Base-by-base conservation (phyloP, 129 eudicot species). In the Flaveria bidentis region DNA sequence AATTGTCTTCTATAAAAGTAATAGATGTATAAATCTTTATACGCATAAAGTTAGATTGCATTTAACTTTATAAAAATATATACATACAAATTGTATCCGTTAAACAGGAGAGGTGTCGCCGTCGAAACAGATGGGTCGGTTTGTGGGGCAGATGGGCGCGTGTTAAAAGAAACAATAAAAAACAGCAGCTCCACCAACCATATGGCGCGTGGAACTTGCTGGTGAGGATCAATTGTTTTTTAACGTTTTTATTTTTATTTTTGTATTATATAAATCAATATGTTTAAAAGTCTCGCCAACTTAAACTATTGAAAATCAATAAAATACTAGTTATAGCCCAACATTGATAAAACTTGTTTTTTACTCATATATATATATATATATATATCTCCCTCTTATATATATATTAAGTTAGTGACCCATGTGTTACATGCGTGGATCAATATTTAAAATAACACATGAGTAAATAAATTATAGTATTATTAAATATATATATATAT, bases 71-170 rank as follows among this genome's bases (percentile, higher is more conserved):
- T 20, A 20, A 20, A 20, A 20, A 20, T 20, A 20, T 20, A 20
- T 20, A 20, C 22, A 20, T 20, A 20, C 22, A 20, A 20, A 20
- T 20, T 39, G 3, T 4, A 5, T 45, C 52, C 42, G 25, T 41
- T 4, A 6, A 9, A 57, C 69, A 63, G 93, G 90, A 81, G 90
- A 81, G 69, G 76, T 50, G 90, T 88, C 90, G 64, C 78, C 77
- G 62, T 88, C 90, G 41, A 71, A 75, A 73, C 75, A 69, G 67
- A 83, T 65, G 56, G 82, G 90, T 84, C 90, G 93, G 93, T 82
- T 45, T 36, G 90, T 88, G 78, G 88, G 88, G 80, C 26, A 63
- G 41, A 36, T 36, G 46, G 47, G 73, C 73, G 81, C 63, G 72
- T 69, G 79, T 36, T 15, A 57, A 71, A 60, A 58, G 52, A 65